Percentiles rank a stretch among this genome's conserved stretches.
Evolutionary conservation across 257 asterid genomes (phyloP).

Genomic region (Pogostemon cablin): DNA sequence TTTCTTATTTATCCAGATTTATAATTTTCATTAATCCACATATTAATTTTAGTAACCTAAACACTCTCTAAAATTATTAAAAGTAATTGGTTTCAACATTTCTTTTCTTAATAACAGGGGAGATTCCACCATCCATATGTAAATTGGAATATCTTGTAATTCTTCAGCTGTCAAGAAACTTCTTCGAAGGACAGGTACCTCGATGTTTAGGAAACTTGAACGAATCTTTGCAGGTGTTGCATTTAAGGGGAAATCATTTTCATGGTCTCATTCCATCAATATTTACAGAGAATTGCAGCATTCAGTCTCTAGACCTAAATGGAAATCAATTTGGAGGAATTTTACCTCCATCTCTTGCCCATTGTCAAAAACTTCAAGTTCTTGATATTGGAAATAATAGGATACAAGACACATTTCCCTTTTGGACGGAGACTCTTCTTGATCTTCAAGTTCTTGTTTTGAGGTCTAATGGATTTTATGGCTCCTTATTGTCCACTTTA

Average conservation of each 20-base stretch:
- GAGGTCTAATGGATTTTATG: constrained; percentile 26
- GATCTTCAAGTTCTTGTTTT: constrained; percentile 38
- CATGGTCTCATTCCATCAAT: constrained; percentile 19
- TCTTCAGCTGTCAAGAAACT: constrained; percentile 4
- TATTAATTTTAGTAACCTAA: no score
- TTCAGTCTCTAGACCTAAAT: constrained; percentile 6
- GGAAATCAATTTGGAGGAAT: constrained; percentile 20
- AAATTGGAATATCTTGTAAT: not conserved
- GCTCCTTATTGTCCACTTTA: not conserved
- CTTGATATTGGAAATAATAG: constrained; percentile 34
- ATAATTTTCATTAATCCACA: no score
- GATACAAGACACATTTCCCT: constrained; percentile 35
- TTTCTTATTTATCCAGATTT: no score
- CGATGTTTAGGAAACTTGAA: not conserved
- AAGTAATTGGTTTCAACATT: no score
- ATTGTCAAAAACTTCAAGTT: constrained; percentile 30
- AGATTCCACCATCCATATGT: constrained; percentile 19
- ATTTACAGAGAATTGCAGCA: not conserved
- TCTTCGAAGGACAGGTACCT: not conserved
- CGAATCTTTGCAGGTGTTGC: not conserved
- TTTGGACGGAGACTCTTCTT: constrained; percentile 35
- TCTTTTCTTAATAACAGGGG: not conserved
- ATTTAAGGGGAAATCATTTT: not conserved
- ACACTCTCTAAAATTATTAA: no score
- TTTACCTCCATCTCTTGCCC: constrained; percentile 20